Base-by-base conservation (phyloP, 805 yeast species). In the Lipomyces chichibuensis region DNA sequence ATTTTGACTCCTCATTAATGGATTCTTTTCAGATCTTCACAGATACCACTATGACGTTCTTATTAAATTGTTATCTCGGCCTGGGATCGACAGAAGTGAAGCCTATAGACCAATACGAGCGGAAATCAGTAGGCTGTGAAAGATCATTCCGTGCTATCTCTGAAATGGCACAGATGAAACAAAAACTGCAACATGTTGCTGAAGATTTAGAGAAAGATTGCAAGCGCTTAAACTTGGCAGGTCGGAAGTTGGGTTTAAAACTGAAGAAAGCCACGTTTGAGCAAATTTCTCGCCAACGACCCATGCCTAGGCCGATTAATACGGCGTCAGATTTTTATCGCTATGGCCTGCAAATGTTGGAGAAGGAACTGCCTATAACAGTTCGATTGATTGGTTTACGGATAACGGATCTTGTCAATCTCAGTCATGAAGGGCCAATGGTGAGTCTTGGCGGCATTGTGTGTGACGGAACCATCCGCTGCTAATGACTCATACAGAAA, bases 51-150 rank as follows among this genome's bases (percentile, higher is more conserved):
- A 39, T 67, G 6, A 59, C 64, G 2, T 70, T 73, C 52, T 60
- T 73, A 11, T 53, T 71, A 17, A 60, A 67, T 23, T 66, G 69
- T 57, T 71, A 70, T 56, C 64, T 73, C 20, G 75, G 75, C 3
- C 62, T 73, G 11, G 75, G 75, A 14, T 63, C 74, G n/a, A 69
- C 72, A 2, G 61, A 53, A 9, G 65, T 73, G 32, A 39, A 60
- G 8, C 72, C 74, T 20, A 60, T 65, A 13, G 71, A 67, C 27
- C 63, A 64, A 33, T 66, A 67, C 57, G 70, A 67, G 25, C 67
- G 75, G 27, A 73, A 73, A 51, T 73, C 75, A 3, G 57, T 73
- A 3, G 67, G 75, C 27, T 65, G 67, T 52, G 75, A 73, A 62
- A 60, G 65, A 14, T 73, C 75, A 5, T 73, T 73, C 57, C 64